Evolutionary conservation across 352 stramenopile genomes (phyloP).

Genomic region (Phytophthora capsici): DNA sequence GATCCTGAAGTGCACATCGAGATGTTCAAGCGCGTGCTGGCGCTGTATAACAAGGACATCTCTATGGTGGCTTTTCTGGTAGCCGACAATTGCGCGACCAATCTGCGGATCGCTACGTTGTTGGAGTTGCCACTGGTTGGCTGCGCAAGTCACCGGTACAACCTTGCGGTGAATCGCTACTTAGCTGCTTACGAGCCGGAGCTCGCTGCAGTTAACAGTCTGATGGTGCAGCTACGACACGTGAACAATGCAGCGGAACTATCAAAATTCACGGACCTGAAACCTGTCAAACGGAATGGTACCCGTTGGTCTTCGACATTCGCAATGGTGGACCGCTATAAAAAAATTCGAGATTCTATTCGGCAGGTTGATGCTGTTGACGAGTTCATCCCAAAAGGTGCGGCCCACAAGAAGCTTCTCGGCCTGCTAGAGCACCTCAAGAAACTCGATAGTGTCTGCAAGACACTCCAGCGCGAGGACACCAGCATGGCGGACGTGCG

Average conservation of each 20-base stretch:
- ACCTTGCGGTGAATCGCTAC: slow-evolving; percentile 5
- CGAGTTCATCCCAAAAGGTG: too few species aligned
- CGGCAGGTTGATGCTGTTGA: slow-evolving; percentile 11
- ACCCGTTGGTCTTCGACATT: slow-evolving; percentile 7
- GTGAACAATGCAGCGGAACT: slow-evolving; percentile 8
- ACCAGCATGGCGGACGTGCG: too few species aligned
- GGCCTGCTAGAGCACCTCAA: too few species aligned
- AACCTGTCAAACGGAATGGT: slow-evolving; percentile 15
- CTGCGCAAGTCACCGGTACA: slow-evolving; percentile 11
- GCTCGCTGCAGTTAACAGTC: background rate
- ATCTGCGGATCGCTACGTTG: slow-evolving; percentile 3
- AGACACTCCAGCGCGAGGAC: too few species aligned
- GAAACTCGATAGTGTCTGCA: too few species aligned
- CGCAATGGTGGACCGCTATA: slow-evolving; percentile 4
- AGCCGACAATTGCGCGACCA: slow-evolving; percentile 4
- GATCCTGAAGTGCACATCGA: slow-evolving; percentile 10
- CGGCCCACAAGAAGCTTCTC: too few species aligned
- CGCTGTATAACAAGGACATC: slow-evolving; percentile 11
- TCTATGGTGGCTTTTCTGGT: slow-evolving; percentile 13
- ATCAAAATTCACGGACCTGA: slow-evolving; percentile 7
- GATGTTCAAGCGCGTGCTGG: slow-evolving; percentile 15
- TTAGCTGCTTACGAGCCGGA: slow-evolving; percentile 1
- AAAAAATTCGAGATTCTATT: slow-evolving; percentile 1
- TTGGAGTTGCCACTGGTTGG: background rate
- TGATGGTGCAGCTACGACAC: slow-evolving; percentile 15